These are phyloP conservation scores for Phytophthora citricola DNA, from an alignment of 352 stramenopile genomes.

Conservation along the genomic window DNA sequence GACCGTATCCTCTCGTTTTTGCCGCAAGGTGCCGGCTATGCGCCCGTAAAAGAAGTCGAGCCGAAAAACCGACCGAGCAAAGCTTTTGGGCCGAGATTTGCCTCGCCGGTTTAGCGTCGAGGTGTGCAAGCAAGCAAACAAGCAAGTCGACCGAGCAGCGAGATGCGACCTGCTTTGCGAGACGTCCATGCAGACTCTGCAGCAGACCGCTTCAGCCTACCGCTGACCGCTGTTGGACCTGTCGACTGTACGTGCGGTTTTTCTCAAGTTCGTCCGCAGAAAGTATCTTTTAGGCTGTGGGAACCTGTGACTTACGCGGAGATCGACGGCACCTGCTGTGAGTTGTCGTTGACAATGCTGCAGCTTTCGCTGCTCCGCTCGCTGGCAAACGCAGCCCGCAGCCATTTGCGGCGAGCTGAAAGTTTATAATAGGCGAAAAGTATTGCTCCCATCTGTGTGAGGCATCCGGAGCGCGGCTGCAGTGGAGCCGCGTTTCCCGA, in stretches of 20 bases:
- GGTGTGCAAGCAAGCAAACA: slow-evolving; percentile 10
- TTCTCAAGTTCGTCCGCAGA: slow-evolving; percentile 9
- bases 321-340: slow-evolving; percentile 17
- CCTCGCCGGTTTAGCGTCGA: slow-evolving; percentile 9
- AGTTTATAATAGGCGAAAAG: slow-evolving; percentile 5
- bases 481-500: slow-evolving; percentile 27
- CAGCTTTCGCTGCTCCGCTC: not conserved
- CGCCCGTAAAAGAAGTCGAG: slow-evolving; percentile 12
- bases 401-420: not conserved
- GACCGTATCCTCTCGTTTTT: slow-evolving; percentile 4
- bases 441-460: slow-evolving; percentile 30
- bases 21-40: not conserved
- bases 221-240: not conserved
- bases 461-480: slow-evolving; percentile 20
- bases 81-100: not conserved
- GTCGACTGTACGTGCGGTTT: slow-evolving; percentile 9
- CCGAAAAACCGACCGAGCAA: not conserved
- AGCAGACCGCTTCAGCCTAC: slow-evolving; percentile 1
- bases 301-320: not conserved
- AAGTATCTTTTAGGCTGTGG: slow-evolving; percentile 17
- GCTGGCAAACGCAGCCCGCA: slow-evolving; percentile 17
- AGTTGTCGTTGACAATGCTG: not conserved
- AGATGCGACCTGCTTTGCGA: not conserved
- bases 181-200: not conserved
- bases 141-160: not conserved